Evolutionary conservation across 23 red algal species (phyloP).

Genomic region (Gracilaria gracilis): DNA sequence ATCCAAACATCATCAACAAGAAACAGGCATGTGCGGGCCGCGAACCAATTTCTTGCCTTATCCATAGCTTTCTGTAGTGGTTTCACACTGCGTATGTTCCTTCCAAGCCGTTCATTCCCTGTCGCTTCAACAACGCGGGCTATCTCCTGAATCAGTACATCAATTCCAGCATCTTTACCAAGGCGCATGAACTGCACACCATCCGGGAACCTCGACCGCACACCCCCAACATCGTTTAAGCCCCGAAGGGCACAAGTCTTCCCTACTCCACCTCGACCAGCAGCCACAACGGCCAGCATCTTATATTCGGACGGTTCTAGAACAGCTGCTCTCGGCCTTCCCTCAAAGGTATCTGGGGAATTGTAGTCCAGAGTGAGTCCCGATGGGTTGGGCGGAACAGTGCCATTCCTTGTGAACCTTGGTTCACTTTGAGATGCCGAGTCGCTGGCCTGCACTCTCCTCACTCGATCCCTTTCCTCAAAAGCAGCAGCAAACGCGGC

Average conservation of each 20-base stretch:
- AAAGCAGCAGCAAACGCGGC: too few species aligned
- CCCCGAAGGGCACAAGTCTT: neutral
- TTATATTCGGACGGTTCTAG: neutral
- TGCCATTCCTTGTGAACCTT: too few species aligned
- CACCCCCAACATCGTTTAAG: neutral
- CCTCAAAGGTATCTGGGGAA: neutral
- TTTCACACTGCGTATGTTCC: neutral
- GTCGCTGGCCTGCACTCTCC: too few species aligned
- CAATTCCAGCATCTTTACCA: neutral
- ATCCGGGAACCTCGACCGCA: neutral
- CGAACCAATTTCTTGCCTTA: neutral
- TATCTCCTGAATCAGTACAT: neutral
- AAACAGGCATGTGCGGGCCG: neutral
- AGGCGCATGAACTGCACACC: slow-evolving; percentile 4
- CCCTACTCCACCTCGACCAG: neutral
- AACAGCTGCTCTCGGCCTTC: neutral
- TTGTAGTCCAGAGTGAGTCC: neutral
- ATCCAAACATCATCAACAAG: slow-evolving; percentile 2
- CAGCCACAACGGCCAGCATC: neutral
- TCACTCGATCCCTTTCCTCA: too few species aligned
- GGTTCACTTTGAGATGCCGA: too few species aligned
- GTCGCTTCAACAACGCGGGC: neutral
- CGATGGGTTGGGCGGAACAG: too few species aligned
- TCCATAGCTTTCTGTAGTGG: too few species aligned
- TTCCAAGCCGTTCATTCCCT: neutral